These are phyloP conservation scores for Testicularia cyperi DNA, from an alignment of 1,284 basidiomycete species.

Conservation along the genomic window DNA sequence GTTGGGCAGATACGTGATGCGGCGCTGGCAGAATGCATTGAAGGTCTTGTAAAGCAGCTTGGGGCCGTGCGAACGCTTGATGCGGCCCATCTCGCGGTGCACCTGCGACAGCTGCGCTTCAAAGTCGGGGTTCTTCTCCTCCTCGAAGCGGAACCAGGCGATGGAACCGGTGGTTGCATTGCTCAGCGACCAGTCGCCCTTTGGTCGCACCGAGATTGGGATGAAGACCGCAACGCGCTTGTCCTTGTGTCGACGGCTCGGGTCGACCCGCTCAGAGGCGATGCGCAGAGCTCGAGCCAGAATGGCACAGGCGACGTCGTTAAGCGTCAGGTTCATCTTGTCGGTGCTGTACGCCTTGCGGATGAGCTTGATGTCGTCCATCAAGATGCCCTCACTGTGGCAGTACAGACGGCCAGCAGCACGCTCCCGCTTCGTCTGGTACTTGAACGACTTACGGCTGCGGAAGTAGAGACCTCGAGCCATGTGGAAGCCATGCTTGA, in stretches of 20 bases:
- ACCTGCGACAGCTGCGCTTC: conserved; percentile 48
- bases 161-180: conserved; percentile 57
- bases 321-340: conserved; percentile 51
- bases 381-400: conserved; percentile 55
- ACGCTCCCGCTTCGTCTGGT: conserved; percentile 35
- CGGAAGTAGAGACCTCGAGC: conserved; percentile 56
- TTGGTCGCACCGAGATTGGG: conserved; percentile 53
- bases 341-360: conserved; percentile 51
- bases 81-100: conserved; percentile 54
- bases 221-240: conserved; percentile 58
- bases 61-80: conserved; percentile 54
- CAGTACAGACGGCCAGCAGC: conserved; percentile 44
- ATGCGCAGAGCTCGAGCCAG: conserved; percentile 52
- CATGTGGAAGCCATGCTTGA: conserved; percentile 46
- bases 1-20: conserved; percentile 52
- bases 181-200: conserved; percentile 54
- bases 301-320: conserved; percentile 57
- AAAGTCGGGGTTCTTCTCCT: conserved; percentile 37
- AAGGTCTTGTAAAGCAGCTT: conserved; percentile 51
- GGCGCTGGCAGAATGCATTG: conserved; percentile 32
- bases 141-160: conserved; percentile 54
- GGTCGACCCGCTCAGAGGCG: conserved; percentile 46
- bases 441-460: conserved; percentile 50
- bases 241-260: conserved; percentile 40
- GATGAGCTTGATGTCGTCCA: conserved; percentile 56